phyloP scores from a whole-genome alignment of 345 rosid species.

The Rhodamnia rubescens region DNA sequence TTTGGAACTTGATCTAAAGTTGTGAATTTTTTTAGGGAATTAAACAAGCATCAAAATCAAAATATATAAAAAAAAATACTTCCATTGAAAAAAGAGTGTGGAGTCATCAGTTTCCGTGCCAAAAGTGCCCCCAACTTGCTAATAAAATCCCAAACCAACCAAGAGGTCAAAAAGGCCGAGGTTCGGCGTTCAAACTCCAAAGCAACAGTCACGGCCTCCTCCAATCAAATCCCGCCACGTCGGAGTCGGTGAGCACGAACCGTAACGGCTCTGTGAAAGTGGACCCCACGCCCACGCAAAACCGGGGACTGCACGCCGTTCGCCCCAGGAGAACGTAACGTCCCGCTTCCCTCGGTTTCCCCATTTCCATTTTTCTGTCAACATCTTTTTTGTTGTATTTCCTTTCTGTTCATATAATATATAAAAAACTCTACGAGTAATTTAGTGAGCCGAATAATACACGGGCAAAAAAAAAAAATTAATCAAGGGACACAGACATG shows the following conservation, averaged over 20 bases:
- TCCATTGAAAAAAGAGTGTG: not conserved
- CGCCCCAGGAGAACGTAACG: not conserved
- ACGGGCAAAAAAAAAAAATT: accelerated
- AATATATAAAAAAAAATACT: not conserved
- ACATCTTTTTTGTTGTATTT: not conserved
- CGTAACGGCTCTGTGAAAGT: not conserved
- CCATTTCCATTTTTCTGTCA: not conserved
- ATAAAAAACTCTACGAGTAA: not conserved
- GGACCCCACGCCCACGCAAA: not conserved
- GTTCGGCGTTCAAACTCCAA: not conserved
- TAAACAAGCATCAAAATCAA: not conserved
- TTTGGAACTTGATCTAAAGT: no score
- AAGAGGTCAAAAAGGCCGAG: not conserved
- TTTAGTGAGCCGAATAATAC: not conserved
- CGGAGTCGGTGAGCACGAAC: not conserved
- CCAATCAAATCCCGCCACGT: not conserved
- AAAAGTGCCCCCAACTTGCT: not conserved
- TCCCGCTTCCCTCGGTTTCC: not conserved
- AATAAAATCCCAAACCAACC: not conserved
- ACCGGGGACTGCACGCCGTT: not conserved
- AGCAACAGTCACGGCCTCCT: not conserved
- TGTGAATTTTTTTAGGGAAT: no score
- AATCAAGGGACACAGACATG: not conserved
- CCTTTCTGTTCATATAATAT: not conserved
- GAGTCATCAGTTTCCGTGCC: not conserved